phyloP scores from a whole-genome alignment of 2,329 filamentous ascomycete species.

The Alternaria sp. region DNA sequence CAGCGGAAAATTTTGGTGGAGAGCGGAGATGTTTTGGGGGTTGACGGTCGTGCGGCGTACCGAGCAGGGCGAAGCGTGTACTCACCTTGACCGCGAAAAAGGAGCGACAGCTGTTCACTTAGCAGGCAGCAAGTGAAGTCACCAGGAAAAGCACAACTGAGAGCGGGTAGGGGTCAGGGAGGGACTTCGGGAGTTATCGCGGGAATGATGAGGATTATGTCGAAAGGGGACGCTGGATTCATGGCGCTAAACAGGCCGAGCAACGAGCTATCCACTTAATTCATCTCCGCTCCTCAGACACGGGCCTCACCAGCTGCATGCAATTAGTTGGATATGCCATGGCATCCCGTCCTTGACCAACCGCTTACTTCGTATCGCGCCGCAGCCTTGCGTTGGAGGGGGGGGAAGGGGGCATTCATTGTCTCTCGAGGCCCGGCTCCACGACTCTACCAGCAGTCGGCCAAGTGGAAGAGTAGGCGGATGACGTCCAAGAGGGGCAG shows the following conservation, averaged over 20 bases:
- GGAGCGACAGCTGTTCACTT: conserved; percentile 46
- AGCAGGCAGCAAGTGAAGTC: conserved; percentile 39
- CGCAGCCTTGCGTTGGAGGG: conserved; percentile 4
- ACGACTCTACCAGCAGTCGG: conserved; percentile 8
- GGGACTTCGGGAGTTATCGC: conserved; percentile 36
- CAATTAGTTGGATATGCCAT: conserved; percentile 37
- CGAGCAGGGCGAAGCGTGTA: conserved; percentile 33
- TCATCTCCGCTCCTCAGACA: conserved; percentile 40
- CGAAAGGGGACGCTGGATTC: conserved; percentile 43
- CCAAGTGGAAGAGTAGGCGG: conserved; percentile 18
- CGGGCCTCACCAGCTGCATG: conserved; percentile 41
- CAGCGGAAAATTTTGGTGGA: conserved; percentile 49
- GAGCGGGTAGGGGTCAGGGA: conserved; percentile 29
- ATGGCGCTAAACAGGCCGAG: conserved; percentile 45
- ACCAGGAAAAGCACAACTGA: conserved; percentile 38
- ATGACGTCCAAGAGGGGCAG: conserved; percentile 34
- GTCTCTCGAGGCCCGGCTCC: neutral
- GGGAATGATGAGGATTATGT: conserved; percentile 34
- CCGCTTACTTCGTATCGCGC: conserved; percentile 22
- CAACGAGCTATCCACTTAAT: conserved; percentile 36
- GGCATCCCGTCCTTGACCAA: conserved; percentile 23
- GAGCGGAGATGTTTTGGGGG: conserved; percentile 37
- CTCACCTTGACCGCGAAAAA: conserved; percentile 32
- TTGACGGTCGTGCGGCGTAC: conserved; percentile 44
- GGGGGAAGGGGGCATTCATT: neutral